Percentiles rank a stretch among this genome's conserved stretches.
Conservation (phyloP, 2,329 filamentous ascomycete species). For the Blastomyces percursus region DNA sequence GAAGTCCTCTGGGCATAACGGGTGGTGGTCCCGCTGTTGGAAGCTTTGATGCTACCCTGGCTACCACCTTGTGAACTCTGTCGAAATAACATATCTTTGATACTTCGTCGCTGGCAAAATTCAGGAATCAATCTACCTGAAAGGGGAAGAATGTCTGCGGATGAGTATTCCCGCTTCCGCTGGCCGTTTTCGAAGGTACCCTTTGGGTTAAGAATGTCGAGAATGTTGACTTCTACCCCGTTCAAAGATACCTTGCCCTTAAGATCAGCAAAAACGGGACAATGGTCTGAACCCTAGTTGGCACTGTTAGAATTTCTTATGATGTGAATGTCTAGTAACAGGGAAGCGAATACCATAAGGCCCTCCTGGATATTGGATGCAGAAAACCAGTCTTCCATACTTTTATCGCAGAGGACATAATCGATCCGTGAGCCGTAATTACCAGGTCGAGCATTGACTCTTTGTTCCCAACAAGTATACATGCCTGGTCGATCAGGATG, state of each 20-base stretch:
- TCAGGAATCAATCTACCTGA: slow-evolving; percentile 80
- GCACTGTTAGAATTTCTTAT: slow-evolving; percentile 15
- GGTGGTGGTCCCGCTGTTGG: background rate
- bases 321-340: background rate
- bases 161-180: slow-evolving; percentile 54
- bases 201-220: slow-evolving; percentile 66
- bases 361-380: slow-evolving; percentile 85
- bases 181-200: slow-evolving; percentile 59
- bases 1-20: background rate
- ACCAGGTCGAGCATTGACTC: slow-evolving; percentile 85
- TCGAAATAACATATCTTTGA: slow-evolving; percentile 83
- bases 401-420: slow-evolving; percentile 73
- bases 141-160: slow-evolving; percentile 56
- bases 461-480: slow-evolving; percentile 97
- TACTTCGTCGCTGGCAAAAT: slow-evolving; percentile 72
- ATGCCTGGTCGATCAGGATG: slow-evolving; percentile 72
- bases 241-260: slow-evolving; percentile 49
- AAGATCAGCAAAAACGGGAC: slow-evolving; percentile 73
- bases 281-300: slow-evolving; percentile 75
- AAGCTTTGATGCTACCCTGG: background rate
- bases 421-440: slow-evolving; percentile 92
- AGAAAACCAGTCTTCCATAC: slow-evolving; percentile 68
- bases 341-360: slow-evolving; percentile 46
- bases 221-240: slow-evolving; percentile 43
- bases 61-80: background rate